These are phyloP conservation scores for Trametes hirsuta DNA, from an alignment of 1,284 basidiomycete species.

Conservation along the genomic window DNA sequence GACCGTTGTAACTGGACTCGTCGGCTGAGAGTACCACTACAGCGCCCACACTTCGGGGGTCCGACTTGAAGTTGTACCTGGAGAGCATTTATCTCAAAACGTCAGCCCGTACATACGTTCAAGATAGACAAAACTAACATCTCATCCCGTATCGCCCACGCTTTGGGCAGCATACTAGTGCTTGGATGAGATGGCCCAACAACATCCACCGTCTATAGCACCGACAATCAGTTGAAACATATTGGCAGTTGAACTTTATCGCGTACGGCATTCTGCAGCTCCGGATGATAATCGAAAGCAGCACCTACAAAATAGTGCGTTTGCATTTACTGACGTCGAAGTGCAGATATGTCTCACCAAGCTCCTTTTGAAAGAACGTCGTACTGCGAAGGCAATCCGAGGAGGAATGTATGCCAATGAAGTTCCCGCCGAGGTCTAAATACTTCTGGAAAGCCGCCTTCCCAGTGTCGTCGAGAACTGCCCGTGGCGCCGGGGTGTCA, in stretches of 20 bases:
- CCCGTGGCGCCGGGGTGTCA: background rate
- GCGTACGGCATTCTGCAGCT: slow-evolving; percentile 61
- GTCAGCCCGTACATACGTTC: background rate
- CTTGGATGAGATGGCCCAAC: slow-evolving; percentile 67
- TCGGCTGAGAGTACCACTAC: slow-evolving; percentile 69
- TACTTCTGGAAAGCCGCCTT: slow-evolving; percentile 68
- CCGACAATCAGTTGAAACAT: background rate
- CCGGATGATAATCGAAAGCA: slow-evolving; percentile 78
- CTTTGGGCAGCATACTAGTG: slow-evolving; percentile 61
- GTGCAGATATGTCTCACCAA: slow-evolving; percentile 38
- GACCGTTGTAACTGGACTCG: slow-evolving; percentile 67
- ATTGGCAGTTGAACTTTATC: background rate
- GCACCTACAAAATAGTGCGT: slow-evolving; percentile 48
- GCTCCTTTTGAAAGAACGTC: slow-evolving; percentile 59
- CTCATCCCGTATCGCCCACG: slow-evolving; percentile 68
- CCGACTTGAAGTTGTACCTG: slow-evolving; percentile 80
- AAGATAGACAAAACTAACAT: slow-evolving; percentile 43
- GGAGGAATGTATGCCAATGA: slow-evolving; percentile 70
- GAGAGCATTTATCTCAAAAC: background rate
- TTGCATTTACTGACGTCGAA: background rate
- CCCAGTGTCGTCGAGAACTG: slow-evolving; percentile 65
- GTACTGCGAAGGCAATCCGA: slow-evolving; percentile 70
- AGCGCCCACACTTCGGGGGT: slow-evolving; percentile 71
- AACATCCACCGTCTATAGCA: slow-evolving; percentile 61
- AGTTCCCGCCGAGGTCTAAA: slow-evolving; percentile 73